A percentile compares a stretch with the other conserved stretches of the same genome.
These are phyloP conservation scores for Tricholoma saponaceum DNA, from an alignment of 768 basidiomycete species.

Conservation along the genomic window DNA sequence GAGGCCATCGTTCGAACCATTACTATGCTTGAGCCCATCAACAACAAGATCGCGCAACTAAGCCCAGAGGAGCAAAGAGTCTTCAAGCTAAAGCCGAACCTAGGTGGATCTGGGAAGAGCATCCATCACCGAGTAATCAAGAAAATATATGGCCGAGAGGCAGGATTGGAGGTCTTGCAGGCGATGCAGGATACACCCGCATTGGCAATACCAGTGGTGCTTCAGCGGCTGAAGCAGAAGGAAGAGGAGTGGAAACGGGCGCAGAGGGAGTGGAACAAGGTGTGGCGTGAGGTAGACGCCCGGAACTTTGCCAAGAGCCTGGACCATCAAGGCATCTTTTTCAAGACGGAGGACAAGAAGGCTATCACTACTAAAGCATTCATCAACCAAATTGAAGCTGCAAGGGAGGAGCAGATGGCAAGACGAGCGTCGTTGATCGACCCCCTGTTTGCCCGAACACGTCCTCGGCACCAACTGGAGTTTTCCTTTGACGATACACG, in stretches of 20 bases:
- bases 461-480: constrained; percentile 75
- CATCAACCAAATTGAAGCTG: constrained; percentile 79
- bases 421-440: constrained; percentile 62
- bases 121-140: constrained; percentile 93
- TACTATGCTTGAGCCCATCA: constrained; percentile 84
- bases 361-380: constrained; percentile 70
- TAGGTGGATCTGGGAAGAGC: constrained; percentile 82
- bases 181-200: constrained; percentile 93
- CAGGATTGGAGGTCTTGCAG: constrained; percentile 74
- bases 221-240: constrained; percentile 88
- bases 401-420: constrained; percentile 77
- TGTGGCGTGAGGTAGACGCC: constrained; percentile 96
- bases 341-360: constrained; percentile 90
- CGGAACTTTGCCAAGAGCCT: constrained; percentile 91
- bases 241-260: constrained; percentile 99
- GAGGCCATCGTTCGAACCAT: constrained; percentile 94
- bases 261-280: constrained; percentile 97
- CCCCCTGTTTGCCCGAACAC: constrained; percentile 53
- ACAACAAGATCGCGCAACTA: constrained; percentile 80
- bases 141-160: constrained; percentile 92
- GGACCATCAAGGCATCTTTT: constrained; percentile 89
- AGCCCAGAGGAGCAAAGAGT: constrained; percentile 68
- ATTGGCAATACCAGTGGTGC: constrained; percentile 84
- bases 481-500: constrained; percentile 69
- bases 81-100: constrained; percentile 87